These are phyloP conservation scores for Biscutella auriculata DNA, from an alignment of 441 rosid genomes.

Conservation along the genomic window DNA sequence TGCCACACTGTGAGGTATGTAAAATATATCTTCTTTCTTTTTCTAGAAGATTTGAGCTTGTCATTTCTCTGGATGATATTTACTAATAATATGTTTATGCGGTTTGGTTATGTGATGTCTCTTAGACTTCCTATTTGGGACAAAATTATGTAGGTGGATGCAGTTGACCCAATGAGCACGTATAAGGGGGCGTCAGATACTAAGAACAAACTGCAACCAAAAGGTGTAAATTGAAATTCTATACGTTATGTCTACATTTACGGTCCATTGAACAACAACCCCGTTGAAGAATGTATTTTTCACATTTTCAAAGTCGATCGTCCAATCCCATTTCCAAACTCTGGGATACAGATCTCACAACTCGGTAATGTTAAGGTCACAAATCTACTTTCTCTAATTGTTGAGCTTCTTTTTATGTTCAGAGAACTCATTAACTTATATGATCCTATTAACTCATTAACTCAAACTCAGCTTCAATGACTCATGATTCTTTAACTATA, in stretches of 20 bases:
- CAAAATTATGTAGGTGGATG: conserved; percentile 44
- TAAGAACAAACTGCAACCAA: conserved; percentile 50
- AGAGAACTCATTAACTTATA: not conserved
- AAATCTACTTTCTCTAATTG: not conserved
- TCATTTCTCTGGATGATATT: not conserved
- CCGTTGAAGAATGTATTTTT: conserved; percentile 96
- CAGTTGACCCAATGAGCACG: conserved; percentile 93
- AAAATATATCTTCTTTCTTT: not conserved
- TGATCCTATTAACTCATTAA: not conserved
- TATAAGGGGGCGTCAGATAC: conserved; percentile 94
- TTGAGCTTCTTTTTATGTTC: not conserved
- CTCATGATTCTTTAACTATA: conserved; percentile 19
- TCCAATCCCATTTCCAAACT: conserved; percentile 82
- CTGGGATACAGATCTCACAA: conserved; percentile 70
- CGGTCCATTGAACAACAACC: conserved; percentile 93
- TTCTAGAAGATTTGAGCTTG: not conserved
- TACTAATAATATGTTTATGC: not conserved
- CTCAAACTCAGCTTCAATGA: not conserved
- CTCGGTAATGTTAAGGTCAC: conserved; percentile 90
- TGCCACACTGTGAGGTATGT: conserved; percentile 71
- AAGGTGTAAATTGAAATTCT: conserved; percentile 83
- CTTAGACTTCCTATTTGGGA: not conserved
- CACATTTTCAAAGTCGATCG: conserved; percentile 89
- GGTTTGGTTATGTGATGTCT: not conserved
- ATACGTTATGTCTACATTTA: conserved; percentile 79